These are phyloP conservation scores for Boletus barrowsii DNA, from an alignment of 768 basidiomycete species.

Conservation along the genomic window DNA sequence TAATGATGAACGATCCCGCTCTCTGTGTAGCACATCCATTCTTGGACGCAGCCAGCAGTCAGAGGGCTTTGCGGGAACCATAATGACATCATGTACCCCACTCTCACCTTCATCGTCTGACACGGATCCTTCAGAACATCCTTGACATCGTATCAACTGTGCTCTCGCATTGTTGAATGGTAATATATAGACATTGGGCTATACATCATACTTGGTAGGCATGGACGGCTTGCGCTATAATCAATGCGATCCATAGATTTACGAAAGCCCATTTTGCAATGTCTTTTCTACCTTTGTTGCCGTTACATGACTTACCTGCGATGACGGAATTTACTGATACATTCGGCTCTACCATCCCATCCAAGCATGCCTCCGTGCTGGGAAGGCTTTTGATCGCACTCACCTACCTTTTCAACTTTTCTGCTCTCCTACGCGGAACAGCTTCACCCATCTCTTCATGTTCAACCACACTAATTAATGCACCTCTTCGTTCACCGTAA, in stretches of 20 bases:
- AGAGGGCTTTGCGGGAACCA: constrained; percentile 9
- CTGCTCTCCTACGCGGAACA: background rate
- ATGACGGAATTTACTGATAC: constrained; percentile 11
- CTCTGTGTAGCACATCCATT: background rate
- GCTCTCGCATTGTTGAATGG: constrained; percentile 7
- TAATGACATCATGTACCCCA: constrained; percentile 18
- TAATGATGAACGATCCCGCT: constrained; percentile 13
- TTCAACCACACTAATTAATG: constrained; percentile 5
- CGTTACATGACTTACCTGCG: constrained; percentile 1
- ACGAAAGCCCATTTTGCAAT: constrained; percentile 16
- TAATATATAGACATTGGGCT: constrained; percentile 16
- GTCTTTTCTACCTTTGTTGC: constrained; percentile 15
- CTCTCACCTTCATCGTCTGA: constrained; percentile 29
- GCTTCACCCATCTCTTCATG: background rate
- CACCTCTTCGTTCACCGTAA: background rate
- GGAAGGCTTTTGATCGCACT: background rate
- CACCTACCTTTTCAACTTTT: background rate
- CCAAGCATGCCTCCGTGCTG: background rate
- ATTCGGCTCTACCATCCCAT: constrained; percentile 2
- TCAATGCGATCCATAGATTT: constrained; percentile 23
- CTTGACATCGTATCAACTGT: constrained; percentile 28
- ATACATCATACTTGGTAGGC: constrained; percentile 15
- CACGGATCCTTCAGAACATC: constrained; percentile 19
- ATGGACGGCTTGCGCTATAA: constrained; percentile 18
- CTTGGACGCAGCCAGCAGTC: constrained; percentile 7